phyloP scores from a whole-genome alignment of 768 basidiomycete species.

The Tephrocybe sp. region DNA sequence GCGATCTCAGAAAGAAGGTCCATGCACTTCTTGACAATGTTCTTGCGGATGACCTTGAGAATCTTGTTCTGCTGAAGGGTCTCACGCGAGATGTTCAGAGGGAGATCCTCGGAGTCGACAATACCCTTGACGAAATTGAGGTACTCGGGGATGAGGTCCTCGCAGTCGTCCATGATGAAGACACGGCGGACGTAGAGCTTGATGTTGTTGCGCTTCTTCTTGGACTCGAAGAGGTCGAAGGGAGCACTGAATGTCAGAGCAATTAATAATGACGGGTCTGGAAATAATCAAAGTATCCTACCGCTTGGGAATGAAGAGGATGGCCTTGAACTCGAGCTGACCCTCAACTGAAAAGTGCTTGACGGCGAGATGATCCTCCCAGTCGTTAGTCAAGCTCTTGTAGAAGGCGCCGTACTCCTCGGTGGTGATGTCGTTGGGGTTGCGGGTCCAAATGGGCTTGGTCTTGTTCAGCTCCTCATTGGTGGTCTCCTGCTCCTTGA shows the following conservation, averaged over 20 bases:
- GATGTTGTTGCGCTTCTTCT: constrained; percentile 99
- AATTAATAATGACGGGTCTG: constrained; percentile 5
- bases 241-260: constrained; percentile 64
- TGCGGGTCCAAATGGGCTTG: constrained; percentile 99
- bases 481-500: constrained; percentile 84
- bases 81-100: constrained; percentile 99
- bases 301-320: constrained; percentile 97
- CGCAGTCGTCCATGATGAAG: constrained; percentile 99
- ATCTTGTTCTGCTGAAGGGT: constrained; percentile 99
- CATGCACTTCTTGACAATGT: constrained; percentile 97
- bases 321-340: constrained; percentile 99
- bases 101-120: constrained; percentile 99
- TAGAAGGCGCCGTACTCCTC: constrained; percentile 98
- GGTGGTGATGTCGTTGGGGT: constrained; percentile 87
- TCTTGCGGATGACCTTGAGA: constrained; percentile 99
- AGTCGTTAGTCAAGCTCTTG: constrained; percentile 99
- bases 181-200: constrained; percentile 99
- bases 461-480: constrained; percentile 99
- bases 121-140: constrained; percentile 99
- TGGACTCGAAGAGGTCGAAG: constrained; percentile 99
- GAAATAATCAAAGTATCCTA: constrained; percentile 35
- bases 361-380: constrained; percentile 99
- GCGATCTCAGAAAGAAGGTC: constrained; percentile 95
- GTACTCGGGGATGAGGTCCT: constrained; percentile 99
- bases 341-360: constrained; percentile 99